Evolutionary conservation across 2,329 filamentous ascomycete genomes (phyloP), one percentile per base, ranked within the genome.

Genomic region (Gremmenia infestans): DNA sequence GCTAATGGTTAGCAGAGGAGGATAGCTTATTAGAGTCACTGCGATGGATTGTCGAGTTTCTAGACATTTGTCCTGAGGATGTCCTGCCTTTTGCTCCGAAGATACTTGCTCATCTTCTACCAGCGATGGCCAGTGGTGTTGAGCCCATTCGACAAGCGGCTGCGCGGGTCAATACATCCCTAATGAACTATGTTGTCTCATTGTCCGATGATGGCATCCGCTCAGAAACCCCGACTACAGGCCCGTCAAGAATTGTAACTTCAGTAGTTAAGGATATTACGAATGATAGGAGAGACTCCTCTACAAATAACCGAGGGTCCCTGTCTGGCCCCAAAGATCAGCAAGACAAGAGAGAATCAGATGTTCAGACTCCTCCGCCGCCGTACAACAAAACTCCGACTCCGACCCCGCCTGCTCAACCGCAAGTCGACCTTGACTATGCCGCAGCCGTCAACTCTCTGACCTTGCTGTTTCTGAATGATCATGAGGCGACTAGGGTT

Each of bases 11-110:
- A 52, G 63, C 69, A 86, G 92, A 97, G 70, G 91, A 97, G 70
- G 90, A 96, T 67, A 92, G 95, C 61, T 82, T 97, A 46, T 79
- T 97, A 40, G 95, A 96, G 52, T 91, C 92, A 3, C 78, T 99
- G 28, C 84, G 91, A 60, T 99, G 94, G 94, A 91, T 99, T 61
- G 91, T 97, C 63, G 89, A 88, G 57, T 97, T 99, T 70, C 88
- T 99, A 64, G 92, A 97, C 61, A 97, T 99, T 47, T 97, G 92
- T 65, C 93, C 94, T 0, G 94, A 97, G 69, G 94, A 99, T 67
- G 95, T 99, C 4, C 79, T 99, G 43, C 89, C 89, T 4, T 97
- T 97, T 71, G 94, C 96, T 0, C 95, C 95, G 22, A 89, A 91
- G 64, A 86, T 99, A 32, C 76, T 99, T 45, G 91, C 91, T 1